Evolutionary conservation across 2,329 filamentous ascomycete genomes (phyloP).

Genomic region (Aspergillus alliaceus): DNA sequence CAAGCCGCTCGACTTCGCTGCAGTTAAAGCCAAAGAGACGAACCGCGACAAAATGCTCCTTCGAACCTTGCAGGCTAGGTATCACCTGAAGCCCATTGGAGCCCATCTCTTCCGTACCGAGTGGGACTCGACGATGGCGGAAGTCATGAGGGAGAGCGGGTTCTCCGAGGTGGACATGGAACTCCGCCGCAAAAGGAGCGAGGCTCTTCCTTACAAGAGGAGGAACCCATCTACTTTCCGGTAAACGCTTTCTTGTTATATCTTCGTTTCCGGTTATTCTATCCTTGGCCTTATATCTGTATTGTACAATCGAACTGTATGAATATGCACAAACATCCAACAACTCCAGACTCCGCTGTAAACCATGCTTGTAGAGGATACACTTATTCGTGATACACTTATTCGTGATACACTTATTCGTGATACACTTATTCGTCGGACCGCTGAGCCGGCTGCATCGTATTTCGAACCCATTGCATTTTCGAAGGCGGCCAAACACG

Average conservation of each 20-base stretch:
- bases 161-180: constrained; percentile 78
- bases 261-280: constrained; percentile 16
- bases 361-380: neutral
- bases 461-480: constrained; percentile 39
- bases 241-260: constrained; percentile 23
- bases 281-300: constrained; percentile 33
- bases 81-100: constrained; percentile 71
- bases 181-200: constrained; percentile 76
- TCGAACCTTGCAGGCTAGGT: constrained; percentile 70
- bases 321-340: constrained; percentile 38
- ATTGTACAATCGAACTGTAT: constrained; percentile 46
- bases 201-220: constrained; percentile 65
- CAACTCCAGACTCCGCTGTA: constrained; percentile 30
- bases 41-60: constrained; percentile 71
- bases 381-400: neutral
- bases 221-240: constrained; percentile 51
- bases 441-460: constrained; percentile 33
- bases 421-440: constrained; percentile 4
- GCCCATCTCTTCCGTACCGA: constrained; percentile 83
- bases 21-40: constrained; percentile 53
- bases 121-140: constrained; percentile 87
- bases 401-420: too few relatives aligned
- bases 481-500: constrained; percentile 37
- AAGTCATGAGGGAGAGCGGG: constrained; percentile 78
- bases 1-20: constrained; percentile 57